Evolutionary conservation across 2,329 filamentous ascomycete species (phyloP), one percentile per base, ranked within the genome.

Genomic region (Pseudofabraea citricarpa): DNA sequence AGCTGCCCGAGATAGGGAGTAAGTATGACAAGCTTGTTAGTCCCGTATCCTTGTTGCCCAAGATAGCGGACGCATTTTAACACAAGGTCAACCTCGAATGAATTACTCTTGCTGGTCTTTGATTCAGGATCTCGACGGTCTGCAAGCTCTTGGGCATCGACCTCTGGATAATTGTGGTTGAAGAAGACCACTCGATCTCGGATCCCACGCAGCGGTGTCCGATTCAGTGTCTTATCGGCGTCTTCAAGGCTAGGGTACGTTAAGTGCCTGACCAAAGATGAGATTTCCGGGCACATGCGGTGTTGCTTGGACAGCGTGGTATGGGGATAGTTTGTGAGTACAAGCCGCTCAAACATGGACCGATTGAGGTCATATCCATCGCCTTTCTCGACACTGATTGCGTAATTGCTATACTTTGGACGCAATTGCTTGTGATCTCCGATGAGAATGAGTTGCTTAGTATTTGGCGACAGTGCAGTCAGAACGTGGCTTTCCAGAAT

Each of bases 341-440:
- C 73, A 0, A 89, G 66, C 16, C 85, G 68, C 55, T 89, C 85
- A 48, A 89, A 88, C 0, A 88, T 57, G 0, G 83, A 87, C 2
- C 72, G 58, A 48, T 88, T 83, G 2, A 88, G 67, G 44, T 88
- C 73, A 51, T 75, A 88, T 0, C 83, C 83, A 6, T 77, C 69
- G 0, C 80, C 81, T 19, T 77, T 74, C 49, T 87, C 83, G 0
- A 83, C 72, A 0, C 70, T 78, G 0, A 89, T 59, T 0, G 58
- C 62, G 50, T 80, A 86, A 39, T 64, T 66, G 41, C 75, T 81
- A 42, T 78, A 69, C 52, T 87, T 86, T 0, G 85, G 85, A 0
- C 83, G 75, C 0, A 89, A 70, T 49, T 89, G 85, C 43, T 83
- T 75, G 56, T 89, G 84, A 42, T 89, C 85, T 0, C 85, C 85